phyloP scores from a whole-genome alignment of 1,139 yeast species.

The Blastobotrys arbuscula region DNA sequence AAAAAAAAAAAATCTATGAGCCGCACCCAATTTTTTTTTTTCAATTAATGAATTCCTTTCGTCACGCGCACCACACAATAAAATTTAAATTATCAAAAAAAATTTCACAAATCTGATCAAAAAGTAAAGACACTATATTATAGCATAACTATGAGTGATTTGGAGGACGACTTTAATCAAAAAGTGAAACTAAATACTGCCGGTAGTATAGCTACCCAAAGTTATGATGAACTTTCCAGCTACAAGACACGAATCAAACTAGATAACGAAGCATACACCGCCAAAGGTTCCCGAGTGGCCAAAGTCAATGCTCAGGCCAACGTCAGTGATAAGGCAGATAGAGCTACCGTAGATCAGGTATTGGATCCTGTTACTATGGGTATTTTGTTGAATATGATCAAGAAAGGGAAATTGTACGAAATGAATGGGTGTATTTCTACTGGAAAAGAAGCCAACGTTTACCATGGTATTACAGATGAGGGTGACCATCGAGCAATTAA shows the following conservation, averaged over 20 bases:
- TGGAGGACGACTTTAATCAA: neutral
- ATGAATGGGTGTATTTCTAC: conserved; percentile 94
- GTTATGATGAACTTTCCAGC: conserved; percentile 14
- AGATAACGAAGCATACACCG: conserved; percentile 28
- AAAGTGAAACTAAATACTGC: conserved; percentile 4
- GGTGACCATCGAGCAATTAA: conserved; percentile 65
- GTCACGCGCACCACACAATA: too few species aligned
- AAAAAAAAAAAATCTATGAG: too few species aligned
- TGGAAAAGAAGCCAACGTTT: conserved; percentile 97
- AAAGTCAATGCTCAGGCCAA: conserved; percentile 28
- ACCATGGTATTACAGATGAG: conserved; percentile 78
- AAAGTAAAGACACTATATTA: too few species aligned
- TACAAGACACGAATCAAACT: conserved; percentile 21
- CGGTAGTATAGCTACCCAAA: conserved; percentile 9
- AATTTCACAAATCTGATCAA: too few species aligned
- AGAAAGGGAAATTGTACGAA: conserved; percentile 73
- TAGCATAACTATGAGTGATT: neutral
- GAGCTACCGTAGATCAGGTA: conserved; percentile 97
- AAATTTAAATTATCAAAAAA: too few species aligned
- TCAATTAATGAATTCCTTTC: too few species aligned
- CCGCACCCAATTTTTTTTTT: too few species aligned
- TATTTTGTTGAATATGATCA: conserved; percentile 74
- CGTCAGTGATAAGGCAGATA: conserved; percentile 67
- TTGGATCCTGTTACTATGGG: conserved; percentile 89
- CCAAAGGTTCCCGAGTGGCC: conserved; percentile 31